Evolutionary conservation across 805 yeast species (phyloP).

Genomic region (Barnettozyma wickerhamii): DNA sequence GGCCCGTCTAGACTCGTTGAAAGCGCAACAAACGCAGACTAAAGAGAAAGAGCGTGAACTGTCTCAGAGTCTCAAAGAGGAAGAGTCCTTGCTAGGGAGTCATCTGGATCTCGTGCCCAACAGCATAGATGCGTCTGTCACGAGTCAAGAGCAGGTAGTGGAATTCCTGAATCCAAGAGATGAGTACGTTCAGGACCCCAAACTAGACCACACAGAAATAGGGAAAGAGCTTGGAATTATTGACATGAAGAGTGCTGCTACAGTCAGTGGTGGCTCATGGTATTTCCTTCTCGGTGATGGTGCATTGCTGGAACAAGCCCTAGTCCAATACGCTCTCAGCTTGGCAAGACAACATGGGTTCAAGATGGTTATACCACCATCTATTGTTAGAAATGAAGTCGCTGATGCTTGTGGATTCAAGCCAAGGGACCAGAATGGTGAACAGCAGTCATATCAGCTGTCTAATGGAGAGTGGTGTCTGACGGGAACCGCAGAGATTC

Average conservation of each 20-base stretch:
- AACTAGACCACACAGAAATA: slow-evolving; percentile 63
- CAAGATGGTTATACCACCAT: slow-evolving; percentile 73
- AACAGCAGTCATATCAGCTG: slow-evolving; percentile 76
- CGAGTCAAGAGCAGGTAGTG: slow-evolving; percentile 39
- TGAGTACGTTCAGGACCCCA: slow-evolving; percentile 23
- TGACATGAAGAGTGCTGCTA: slow-evolving; percentile 69
- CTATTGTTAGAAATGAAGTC: slow-evolving; percentile 73
- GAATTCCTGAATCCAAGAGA: slow-evolving; percentile 45
- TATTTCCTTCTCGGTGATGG: slow-evolving; percentile 82
- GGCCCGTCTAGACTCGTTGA: slow-evolving; percentile 12
- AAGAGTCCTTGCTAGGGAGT: slow-evolving; percentile 34
- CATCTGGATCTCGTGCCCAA: slow-evolving; percentile 61
- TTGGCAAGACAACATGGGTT: slow-evolving; percentile 68
- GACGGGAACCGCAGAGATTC: slow-evolving; percentile 94
- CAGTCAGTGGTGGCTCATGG: slow-evolving; percentile 78
- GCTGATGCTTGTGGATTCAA: slow-evolving; percentile 90
- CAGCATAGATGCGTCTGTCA: slow-evolving; percentile 45
- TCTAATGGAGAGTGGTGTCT: slow-evolving; percentile 54
- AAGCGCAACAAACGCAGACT: slow-evolving; percentile 11
- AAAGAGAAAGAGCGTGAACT: slow-evolving; percentile 22
- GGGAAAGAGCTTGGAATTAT: slow-evolving; percentile 62
- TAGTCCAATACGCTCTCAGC: slow-evolving; percentile 71
- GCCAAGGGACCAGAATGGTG: slow-evolving; percentile 85
- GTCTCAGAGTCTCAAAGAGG: slow-evolving; percentile 13
- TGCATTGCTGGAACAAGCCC: slow-evolving; percentile 84